phyloP scores from a whole-genome alignment of 176 grass and related monocot genomes.

The Poa annua region DNA sequence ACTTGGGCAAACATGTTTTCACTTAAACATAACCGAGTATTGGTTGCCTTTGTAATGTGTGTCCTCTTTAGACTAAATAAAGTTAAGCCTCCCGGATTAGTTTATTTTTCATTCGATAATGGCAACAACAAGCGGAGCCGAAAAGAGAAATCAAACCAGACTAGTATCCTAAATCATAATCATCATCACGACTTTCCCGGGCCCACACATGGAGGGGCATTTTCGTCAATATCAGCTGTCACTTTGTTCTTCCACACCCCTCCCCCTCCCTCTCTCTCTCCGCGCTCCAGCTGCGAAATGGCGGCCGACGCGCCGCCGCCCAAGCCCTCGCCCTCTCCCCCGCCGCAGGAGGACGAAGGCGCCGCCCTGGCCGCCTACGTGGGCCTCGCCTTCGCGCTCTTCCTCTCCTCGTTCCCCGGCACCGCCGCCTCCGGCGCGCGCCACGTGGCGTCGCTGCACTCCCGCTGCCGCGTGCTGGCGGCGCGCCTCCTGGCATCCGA shows the following conservation, averaged over 20 bases:
- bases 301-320: constrained; percentile 7
- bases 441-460: constrained; percentile 64
- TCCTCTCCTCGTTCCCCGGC: constrained; percentile 56
- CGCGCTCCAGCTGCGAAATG: not conserved
- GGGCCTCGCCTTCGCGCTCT: constrained; percentile 69
- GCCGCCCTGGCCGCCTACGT: constrained; percentile 51
- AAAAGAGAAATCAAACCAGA: no score
- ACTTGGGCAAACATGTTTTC: no score
- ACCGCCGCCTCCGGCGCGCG: constrained; percentile 24
- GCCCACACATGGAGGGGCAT: not conserved
- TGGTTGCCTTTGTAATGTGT: no score
- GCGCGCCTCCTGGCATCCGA: constrained; percentile 77
- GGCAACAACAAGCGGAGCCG: no score
- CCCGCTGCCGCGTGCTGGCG: constrained; percentile 65
- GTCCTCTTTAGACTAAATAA: no score
- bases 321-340: not conserved
- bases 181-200: not conserved
- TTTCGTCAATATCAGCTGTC: not conserved
- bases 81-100: no score
- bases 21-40: no score
- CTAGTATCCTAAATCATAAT: no score
- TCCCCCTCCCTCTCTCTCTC: not conserved
- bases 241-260: not conserved
- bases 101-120: no score
- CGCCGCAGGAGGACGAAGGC: not conserved